A percentile compares a stretch with the other conserved stretches of the same genome.
These are phyloP conservation scores for Morella rubra DNA, from an alignment of 306 rosid species.

Conservation along the genomic window DNA sequence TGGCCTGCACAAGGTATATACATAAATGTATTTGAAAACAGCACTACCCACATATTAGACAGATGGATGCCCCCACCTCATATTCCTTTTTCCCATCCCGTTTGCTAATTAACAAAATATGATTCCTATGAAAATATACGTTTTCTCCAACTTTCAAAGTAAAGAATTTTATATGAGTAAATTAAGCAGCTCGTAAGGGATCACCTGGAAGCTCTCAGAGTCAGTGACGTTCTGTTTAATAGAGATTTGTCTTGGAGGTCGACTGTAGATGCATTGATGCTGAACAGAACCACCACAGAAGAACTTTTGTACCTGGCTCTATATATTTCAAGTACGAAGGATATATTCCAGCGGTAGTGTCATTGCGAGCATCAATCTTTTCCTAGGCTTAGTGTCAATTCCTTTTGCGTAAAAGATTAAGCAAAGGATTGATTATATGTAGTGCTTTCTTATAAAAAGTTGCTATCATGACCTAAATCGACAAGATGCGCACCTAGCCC, in stretches of 20 bases:
- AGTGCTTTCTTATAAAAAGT: conserved; percentile 36
- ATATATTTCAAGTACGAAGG: conserved; percentile 37
- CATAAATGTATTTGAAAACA: neutral
- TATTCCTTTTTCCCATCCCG: neutral
- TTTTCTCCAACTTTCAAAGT: neutral
- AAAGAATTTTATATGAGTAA: conserved; percentile 15
- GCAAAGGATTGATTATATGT: conserved; percentile 27
- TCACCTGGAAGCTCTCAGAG: conserved; percentile 12
- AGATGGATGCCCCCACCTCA: neutral
- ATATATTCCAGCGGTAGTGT: conserved; percentile 37
- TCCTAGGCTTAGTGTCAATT: conserved; percentile 28
- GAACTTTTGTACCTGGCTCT: conserved; percentile 23
- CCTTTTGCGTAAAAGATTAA: conserved; percentile 38
- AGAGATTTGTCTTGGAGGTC: conserved; percentile 12
- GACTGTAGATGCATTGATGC: conserved; percentile 11
- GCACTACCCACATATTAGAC: neutral
- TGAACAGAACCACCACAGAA: conserved; percentile 14
- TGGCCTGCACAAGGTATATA: neutral
- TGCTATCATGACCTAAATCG: conserved; percentile 19
- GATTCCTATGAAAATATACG: neutral
- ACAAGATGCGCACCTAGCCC: conserved; percentile 40
- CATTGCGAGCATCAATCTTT: conserved; percentile 36
- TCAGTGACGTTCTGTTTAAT: conserved; percentile 12
- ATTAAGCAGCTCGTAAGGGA: neutral
- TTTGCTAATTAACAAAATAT: neutral